phyloP scores from a whole-genome alignment of 2,329 filamentous ascomycete species.

The Fusarium napiforme region DNA sequence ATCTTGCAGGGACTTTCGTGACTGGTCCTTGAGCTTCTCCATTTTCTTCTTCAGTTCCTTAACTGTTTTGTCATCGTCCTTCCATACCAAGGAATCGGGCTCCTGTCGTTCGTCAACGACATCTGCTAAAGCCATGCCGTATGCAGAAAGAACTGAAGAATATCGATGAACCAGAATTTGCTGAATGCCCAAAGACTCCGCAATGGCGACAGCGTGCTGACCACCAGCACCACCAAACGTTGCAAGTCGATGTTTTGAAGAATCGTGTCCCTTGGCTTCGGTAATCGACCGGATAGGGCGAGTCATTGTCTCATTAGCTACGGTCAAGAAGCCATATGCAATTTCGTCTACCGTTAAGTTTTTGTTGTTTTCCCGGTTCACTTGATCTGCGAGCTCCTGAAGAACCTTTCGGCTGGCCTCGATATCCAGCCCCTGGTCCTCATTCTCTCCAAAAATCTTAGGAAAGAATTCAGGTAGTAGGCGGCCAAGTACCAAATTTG shows the following conservation, averaged over 20 bases:
- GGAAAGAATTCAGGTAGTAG: slow-evolving; percentile 92
- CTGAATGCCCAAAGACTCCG: slow-evolving; percentile 82
- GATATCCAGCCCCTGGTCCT: slow-evolving; percentile 81
- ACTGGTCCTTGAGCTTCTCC: slow-evolving; percentile 81
- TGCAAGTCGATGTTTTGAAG: slow-evolving; percentile 87
- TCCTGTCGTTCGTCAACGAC: slow-evolving; percentile 93
- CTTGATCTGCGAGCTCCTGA: slow-evolving; percentile 77
- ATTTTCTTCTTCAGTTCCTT: slow-evolving; percentile 77
- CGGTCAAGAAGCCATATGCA: slow-evolving; percentile 87
- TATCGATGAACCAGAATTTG: slow-evolving; percentile 90
- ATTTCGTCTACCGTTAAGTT: slow-evolving; percentile 84
- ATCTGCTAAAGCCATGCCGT: slow-evolving; percentile 92
- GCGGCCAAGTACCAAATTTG: slow-evolving; percentile 85
- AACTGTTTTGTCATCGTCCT: slow-evolving; percentile 66
- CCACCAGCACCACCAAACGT: slow-evolving; percentile 94
- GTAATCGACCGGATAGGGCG: slow-evolving; percentile 90
- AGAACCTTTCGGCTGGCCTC: slow-evolving; percentile 81
- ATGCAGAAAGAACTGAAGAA: slow-evolving; percentile 88
- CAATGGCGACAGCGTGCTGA: slow-evolving; percentile 92
- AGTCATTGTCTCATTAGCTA: slow-evolving; percentile 93
- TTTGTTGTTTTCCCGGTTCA: slow-evolving; percentile 79
- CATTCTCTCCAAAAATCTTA: slow-evolving; percentile 92
- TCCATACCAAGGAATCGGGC: slow-evolving; percentile 73
- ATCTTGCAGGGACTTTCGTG: slow-evolving; percentile 71
- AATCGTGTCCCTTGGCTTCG: slow-evolving; percentile 92